phyloP scores from a whole-genome alignment of 2,329 filamentous ascomycete genomes.

The Fusarium aywerte region DNA sequence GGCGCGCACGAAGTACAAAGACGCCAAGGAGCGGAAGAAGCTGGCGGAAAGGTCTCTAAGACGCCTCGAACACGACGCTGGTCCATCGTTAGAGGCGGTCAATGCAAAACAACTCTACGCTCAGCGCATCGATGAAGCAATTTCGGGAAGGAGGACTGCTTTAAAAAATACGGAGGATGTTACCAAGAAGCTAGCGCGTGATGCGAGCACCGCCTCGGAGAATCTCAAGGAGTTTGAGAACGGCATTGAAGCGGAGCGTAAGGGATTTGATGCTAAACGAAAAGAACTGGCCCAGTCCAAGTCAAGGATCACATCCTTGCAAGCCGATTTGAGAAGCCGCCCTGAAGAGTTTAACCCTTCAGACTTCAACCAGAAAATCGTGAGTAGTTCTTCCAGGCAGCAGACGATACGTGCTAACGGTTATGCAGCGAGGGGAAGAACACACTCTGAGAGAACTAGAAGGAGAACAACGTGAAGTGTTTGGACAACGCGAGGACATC shows the following conservation, averaged over 20 bases:
- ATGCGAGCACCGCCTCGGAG: constrained; percentile 51
- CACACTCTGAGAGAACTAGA: constrained; percentile 65
- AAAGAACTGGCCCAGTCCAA: constrained; percentile 62
- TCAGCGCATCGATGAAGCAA: constrained; percentile 64
- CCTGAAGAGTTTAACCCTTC: constrained; percentile 75
- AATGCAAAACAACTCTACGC: constrained; percentile 76
- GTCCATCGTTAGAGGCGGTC: constrained; percentile 76
- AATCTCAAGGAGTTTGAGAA: constrained; percentile 57
- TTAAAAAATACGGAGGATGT: constrained; percentile 65
- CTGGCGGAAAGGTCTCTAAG: constrained; percentile 67
- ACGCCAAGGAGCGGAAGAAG: constrained; percentile 66
- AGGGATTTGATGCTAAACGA: constrained; percentile 61
- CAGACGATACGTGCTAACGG: constrained; percentile 35
- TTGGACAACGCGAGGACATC: constrained; percentile 56
- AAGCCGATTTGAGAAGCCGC: constrained; percentile 69
- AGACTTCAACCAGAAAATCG: constrained; percentile 78
- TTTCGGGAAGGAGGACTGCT: constrained; percentile 64
- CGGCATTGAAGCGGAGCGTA: constrained; percentile 63
- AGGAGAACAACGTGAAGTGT: constrained; percentile 53
- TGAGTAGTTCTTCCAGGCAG: constrained; percentile 54
- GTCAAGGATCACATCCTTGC: constrained; percentile 69
- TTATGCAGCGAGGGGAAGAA: constrained; percentile 67
- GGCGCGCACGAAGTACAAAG: constrained; percentile 58
- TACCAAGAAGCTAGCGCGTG: constrained; percentile 57
- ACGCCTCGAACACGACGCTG: constrained; percentile 66